These are phyloP conservation scores for Dryas integrifolia DNA, from an alignment of 331 rosid genomes.

Conservation along the genomic window DNA sequence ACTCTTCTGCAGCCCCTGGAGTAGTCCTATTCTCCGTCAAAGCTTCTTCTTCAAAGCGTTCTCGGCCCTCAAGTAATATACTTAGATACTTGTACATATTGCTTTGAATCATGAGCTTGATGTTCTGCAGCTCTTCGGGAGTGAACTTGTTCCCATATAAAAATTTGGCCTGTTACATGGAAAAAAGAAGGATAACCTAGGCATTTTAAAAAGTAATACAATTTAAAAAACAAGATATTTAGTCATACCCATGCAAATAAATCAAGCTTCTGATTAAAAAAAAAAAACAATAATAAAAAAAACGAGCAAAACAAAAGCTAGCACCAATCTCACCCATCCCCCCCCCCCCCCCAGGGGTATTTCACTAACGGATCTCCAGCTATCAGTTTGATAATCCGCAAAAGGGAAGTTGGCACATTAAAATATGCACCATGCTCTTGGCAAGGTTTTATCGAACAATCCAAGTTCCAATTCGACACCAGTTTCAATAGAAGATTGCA, in stretches of 20 bases:
- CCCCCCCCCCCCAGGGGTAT: not conserved
- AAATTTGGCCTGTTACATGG: conserved; percentile 58
- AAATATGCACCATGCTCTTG: not conserved
- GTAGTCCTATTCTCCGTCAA: conserved; percentile 39
- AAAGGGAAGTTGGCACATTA: not conserved
- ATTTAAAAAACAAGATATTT: conserved; percentile 5
- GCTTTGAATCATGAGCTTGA: conserved; percentile 89
- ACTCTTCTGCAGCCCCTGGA: conserved; percentile 33
- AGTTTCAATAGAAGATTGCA: not conserved
- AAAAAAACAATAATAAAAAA: conserved; percentile 6
- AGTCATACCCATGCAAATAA: not conserved
- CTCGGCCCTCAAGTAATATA: conserved; percentile 83
- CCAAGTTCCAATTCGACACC: not conserved
- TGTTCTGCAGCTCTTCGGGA: conserved; percentile 67
- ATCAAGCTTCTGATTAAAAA: conserved; percentile 6
- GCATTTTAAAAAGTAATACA: not conserved
- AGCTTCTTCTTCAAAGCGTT: conserved; percentile 85
- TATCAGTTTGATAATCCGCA: not conserved
- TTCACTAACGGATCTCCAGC: not conserved
- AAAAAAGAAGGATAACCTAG: conserved; percentile 21
- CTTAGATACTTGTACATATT: conserved; percentile 86
- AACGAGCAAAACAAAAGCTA: too few species aligned
- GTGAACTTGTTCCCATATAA: conserved; percentile 68
- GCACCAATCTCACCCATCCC: too few species aligned
- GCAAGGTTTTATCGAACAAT: not conserved